Percentiles rank a stretch among this genome's conserved stretches.
Evolutionary conservation across 441 rosid species (phyloP).

Genomic region (Manihot esculenta): DNA sequence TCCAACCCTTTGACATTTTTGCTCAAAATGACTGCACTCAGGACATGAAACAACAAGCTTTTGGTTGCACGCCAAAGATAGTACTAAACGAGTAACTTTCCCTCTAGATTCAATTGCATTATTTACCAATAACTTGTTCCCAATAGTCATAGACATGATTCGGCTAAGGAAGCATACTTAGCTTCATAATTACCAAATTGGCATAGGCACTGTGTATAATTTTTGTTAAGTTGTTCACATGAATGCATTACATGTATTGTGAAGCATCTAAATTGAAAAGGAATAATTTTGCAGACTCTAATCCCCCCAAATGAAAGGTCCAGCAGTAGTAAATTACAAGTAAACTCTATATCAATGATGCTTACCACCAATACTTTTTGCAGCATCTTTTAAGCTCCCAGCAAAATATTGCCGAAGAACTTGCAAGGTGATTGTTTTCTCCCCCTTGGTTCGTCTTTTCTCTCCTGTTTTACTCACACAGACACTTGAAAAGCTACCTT

Average conservation of each 20-base stretch:
- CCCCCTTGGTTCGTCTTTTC: slow-evolving; percentile 60
- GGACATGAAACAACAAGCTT: neutral
- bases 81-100: neutral
- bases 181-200: neutral
- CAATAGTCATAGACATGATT: too few species aligned
- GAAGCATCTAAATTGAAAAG: neutral
- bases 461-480: slow-evolving; percentile 40
- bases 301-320: neutral
- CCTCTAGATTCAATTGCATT: neutral
- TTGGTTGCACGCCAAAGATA: neutral
- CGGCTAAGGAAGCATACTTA: neutral
- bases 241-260: neutral
- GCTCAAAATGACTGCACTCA: neutral
- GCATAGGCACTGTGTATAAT: neutral
- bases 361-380: slow-evolving; percentile 86
- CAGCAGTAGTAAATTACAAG: neutral
- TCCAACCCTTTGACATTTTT: neutral
- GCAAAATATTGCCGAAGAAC: slow-evolving; percentile 73
- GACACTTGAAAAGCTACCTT: slow-evolving; percentile 47
- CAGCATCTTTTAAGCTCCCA: slow-evolving; percentile 92
- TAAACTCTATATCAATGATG: slow-evolving; percentile 6
- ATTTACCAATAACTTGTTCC: neutral
- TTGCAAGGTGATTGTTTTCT: slow-evolving; percentile 66
- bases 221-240: neutral
- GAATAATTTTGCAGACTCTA: too few species aligned